Evolutionary conservation across 2,329 filamentous ascomycete species (phyloP), one percentile per base, ranked within the genome.

Genomic region (Aspergillus niger): DNA sequence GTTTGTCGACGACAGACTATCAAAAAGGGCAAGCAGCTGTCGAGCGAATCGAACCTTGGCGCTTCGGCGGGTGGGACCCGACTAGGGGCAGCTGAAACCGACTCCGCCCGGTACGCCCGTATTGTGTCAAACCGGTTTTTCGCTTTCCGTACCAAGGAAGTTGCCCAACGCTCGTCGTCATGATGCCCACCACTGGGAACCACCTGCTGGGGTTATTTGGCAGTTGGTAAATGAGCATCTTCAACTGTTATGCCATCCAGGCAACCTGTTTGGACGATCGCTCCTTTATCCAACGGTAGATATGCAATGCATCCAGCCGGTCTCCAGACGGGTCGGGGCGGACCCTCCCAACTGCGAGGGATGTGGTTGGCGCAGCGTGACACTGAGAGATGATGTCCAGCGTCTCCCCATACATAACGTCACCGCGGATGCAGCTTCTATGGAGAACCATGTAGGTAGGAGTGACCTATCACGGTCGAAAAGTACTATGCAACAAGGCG

Each of bases 291-390:
- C 47, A 50, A 49, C 44, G 44, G 44, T 17, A n/a, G 39, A 44
- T 44, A 44, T 44, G 44, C 44, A 26, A 49, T 49, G 47, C 26
- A 50, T 17, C 44, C 44, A 49, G 24, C 44, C 22, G 43, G 30
- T 55, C 49, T 43, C 32, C 48, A 57, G 61, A 44, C 56, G 59
- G 61, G 26, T 39, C 61, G 61, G 59, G 54, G 47, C 60, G 60
- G 57, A 57, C 57, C 60, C 56, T 44, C 32, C 59, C 54, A 55
- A 43, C 39, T 30, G 30, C 43, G 22, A 28, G n/a, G 36, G 32
- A 22, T 26, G 38, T 50, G 49, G 49, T 48, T 17, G 41, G 48
- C 59, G 28, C 28, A 30, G 28, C 28, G 11, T 10, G 8, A 30
- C 8, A 30, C 28, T 20, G 20, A 20, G 20, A 30, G 28, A 30